Base-by-base conservation (phyloP, 805 yeast species). In the Torulaspora gathmanii region DNA sequence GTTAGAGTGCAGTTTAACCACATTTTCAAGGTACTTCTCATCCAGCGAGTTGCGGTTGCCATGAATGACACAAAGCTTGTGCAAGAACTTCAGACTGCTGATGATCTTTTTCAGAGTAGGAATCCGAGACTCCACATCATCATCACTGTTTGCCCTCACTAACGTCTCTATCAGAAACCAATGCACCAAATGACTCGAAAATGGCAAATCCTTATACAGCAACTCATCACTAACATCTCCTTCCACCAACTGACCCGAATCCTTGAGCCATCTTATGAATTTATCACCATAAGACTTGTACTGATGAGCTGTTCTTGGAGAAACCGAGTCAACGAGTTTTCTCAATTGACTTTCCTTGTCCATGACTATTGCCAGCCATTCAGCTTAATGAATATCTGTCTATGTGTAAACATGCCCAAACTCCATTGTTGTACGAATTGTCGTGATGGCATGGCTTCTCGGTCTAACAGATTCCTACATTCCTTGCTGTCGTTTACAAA, bases 281-380 rank as follows among this genome's bases (percentile, higher is more conserved):
- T 55, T 57, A 11, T 57, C 47, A 35, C 57, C 52, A 45, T 57
- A 59, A 19, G 60, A 51, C 45, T 56, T 57, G 48, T 59, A 63
- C 46, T 60, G 62, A 42, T 57, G 58, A 7, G 58, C 52, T 5
- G 62, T 55, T 27, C 58, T 52, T 27, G 63, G 57, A 1, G 63
- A 49, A 26, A 60, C 33, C 3, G 63, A 43, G 13, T 57, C 58
- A 1, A 55, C 56, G n/a, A 62, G 47, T 19, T 46, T 40, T 22
- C 51, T 48, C 13, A 54, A 48, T 34, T 50, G 35, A 16, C 23
- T 39, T 27, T 36, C 39, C 30, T 25, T 35, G 16, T 49, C 52
- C 47, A 42, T 43, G 5, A 36, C n/a, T 11, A 35, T 28, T 9
- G 12, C 11, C 27, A 20, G 16, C 27, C 28, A 23, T 19, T 26